Base-by-base conservation (phyloP, 805 yeast genomes). In the Metschnikowia bowlesiae region DNA sequence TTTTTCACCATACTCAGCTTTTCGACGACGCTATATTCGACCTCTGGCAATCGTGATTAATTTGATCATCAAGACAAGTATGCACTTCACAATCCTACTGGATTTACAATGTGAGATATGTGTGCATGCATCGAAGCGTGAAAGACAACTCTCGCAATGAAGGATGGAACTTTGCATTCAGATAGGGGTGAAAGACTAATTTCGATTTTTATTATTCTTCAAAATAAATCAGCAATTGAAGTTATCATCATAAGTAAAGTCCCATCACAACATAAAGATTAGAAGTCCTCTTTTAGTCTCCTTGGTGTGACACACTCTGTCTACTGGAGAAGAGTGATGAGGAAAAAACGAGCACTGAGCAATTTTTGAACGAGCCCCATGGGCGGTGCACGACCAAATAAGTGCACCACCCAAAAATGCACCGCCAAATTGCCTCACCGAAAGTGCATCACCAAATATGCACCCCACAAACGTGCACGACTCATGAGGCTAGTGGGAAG, bases 121-220 rank as follows among this genome's bases (percentile, higher is more conserved):
- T 22, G 22, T 22, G 22, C 22, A 22, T 30, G 10, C 32, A 7
- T 8, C 10, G 32, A 30, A 30, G 10, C 32, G 8, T 33, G n/a
- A 33, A 16, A 9, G 11, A 16, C 9, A 22, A 35, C 18, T 10
- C 18, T 26, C 37, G 38, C 35, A 18, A 39, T 44, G 44, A 53
- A 13, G 41, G 38, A 30, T 42, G 22, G 32, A 39, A 44, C 50
- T 39, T 44, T 51, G 57, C 57, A 18, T 53, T 58, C 62, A 58
- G 62, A 58, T 58, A 58, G 62, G 62, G 62, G 62, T 58, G 62
- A 58, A 58, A 58, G 62, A 58, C 62, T 58, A 58, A 49, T 56
- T 57, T 57, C 56, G 53, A 49, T 46, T 47, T 50, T 47, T 36
- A 42, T 41, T 49, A 52, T 38, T 56, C 60, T 53, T 56, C 60